Base-by-base conservation (phyloP, 2,329 filamentous ascomycete genomes). In the Leptographium flavum region DNA sequence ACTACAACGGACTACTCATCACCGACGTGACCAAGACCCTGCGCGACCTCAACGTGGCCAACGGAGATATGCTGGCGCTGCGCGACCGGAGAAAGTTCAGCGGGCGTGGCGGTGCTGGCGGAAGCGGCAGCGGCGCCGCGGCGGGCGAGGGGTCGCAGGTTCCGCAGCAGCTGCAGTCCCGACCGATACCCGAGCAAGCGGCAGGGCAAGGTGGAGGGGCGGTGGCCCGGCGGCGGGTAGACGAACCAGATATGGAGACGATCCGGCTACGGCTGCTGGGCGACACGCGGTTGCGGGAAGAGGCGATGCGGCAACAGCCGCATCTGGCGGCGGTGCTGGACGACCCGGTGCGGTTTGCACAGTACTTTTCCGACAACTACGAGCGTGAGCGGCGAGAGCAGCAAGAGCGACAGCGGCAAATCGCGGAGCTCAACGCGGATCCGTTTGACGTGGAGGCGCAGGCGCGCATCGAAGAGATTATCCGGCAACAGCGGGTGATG, bases 361-460 rank as follows among this genome's bases (percentile, higher is more conserved):
- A 85, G 50, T 70, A 86, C 33, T 82, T 84, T 57, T 66, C 73
- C 45, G 71, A 77, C 48, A 79, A 81, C 60, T 74, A 81, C 52
- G 73, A 81, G 47, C 72, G 79, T 46, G 83, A 93, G 56, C 74
- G 79, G 42, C 74, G 83, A 46, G 75, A 81, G 47, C 81, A 88
- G 49, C 71, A 74, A 25, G 81, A 88, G 60, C 82, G 90, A 48
- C 79, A 88, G 60, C 79, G 84, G 44, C 80, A 90, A 60, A 88
- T 95, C 54, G 80, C 81, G 50, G 73, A 83, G 57, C 70, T 96
- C 49, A 95, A 96, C 60, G 83, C 87, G 10, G 92, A 98, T 57
- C 88, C 90, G 1, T 95, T 96, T 65, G 90, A 98, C 58, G 68
- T 87, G 23, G 88, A 95, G 52, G 86, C 88, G 9, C 92, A 98